phyloP scores from a whole-genome alignment of 1,139 yeast genomes.

The Protomyces inouyei region DNA sequence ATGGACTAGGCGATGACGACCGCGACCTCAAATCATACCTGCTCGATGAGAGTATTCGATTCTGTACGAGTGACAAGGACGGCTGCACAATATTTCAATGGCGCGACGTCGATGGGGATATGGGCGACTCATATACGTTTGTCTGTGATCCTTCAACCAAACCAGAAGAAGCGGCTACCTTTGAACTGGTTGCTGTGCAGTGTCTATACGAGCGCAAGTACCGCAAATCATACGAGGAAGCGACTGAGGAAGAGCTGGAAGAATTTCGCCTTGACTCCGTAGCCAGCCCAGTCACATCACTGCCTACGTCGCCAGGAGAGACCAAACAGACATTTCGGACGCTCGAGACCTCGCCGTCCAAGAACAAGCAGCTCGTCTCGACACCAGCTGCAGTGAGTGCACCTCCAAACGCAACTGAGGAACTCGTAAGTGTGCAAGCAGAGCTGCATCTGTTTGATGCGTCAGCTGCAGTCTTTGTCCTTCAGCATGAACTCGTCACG shows the following conservation, averaged over 20 bases:
- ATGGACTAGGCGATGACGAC: constrained; percentile 52
- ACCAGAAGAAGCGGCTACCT: constrained; percentile 54
- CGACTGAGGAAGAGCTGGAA: constrained; percentile 48
- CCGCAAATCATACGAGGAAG: constrained; percentile 50
- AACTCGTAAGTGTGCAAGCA: constrained; percentile 37
- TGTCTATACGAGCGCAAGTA: constrained; percentile 78
- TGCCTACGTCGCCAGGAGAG: constrained; percentile 29
- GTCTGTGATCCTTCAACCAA: constrained; percentile 62
- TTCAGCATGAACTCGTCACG: constrained; percentile 42
- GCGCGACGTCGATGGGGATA: constrained; percentile 60
- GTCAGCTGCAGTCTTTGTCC: constrained; percentile 47
- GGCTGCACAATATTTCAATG: constrained; percentile 61
- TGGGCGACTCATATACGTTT: constrained; percentile 82
- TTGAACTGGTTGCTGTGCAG: constrained; percentile 57
- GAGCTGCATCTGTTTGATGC: constrained; percentile 58
- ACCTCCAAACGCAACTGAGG: constrained; percentile 12
- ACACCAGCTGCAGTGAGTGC: constrained; percentile 28
- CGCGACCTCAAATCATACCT: constrained; percentile 63
- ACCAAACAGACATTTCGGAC: constrained; percentile 8
- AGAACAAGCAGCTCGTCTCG: constrained; percentile 20
- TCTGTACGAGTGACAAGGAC: constrained; percentile 44
- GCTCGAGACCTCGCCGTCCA: constrained; percentile 27
- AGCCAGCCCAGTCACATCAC: constrained; percentile 8
- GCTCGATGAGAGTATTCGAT: constrained; percentile 58
- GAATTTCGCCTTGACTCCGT: constrained; percentile 45